Evolutionary conservation across 2,329 filamentous ascomycete species (phyloP).

Genomic region (Beauveria rudraprayagi): DNA sequence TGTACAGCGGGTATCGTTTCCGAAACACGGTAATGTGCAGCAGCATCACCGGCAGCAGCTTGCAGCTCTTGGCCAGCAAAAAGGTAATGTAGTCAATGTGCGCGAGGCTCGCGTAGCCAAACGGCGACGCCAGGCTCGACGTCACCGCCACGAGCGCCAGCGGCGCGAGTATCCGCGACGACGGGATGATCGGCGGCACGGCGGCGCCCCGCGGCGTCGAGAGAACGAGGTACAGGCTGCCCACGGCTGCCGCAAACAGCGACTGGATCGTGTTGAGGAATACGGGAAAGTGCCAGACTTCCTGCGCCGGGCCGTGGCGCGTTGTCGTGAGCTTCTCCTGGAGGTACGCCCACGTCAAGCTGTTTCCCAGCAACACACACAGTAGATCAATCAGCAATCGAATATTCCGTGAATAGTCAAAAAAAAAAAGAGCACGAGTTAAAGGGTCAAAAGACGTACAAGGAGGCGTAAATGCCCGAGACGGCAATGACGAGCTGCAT

Average conservation of each 20-base stretch:
- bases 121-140: slow-evolving; percentile 83
- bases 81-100: slow-evolving; percentile 99
- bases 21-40: slow-evolving; percentile 89
- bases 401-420: background rate
- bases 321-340: slow-evolving; percentile 98
- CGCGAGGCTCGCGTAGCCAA: slow-evolving; percentile 84
- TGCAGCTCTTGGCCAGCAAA: slow-evolving; percentile 95
- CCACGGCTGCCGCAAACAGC: slow-evolving; percentile 73
- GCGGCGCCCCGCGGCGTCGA: slow-evolving; percentile 43
- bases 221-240: slow-evolving; percentile 68
- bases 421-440: background rate
- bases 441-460: slow-evolving; percentile 48
- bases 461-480: slow-evolving; percentile 92
- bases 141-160: slow-evolving; percentile 81
- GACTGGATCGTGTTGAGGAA: slow-evolving; percentile 97
- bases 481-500: slow-evolving; percentile 78
- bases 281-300: slow-evolving; percentile 87
- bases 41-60: slow-evolving; percentile 97
- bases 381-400: background rate
- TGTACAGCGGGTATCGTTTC: slow-evolving; percentile 84
- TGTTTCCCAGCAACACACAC: slow-evolving; percentile 23
- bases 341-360: slow-evolving; percentile 90
- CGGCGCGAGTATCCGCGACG: slow-evolving; percentile 62
- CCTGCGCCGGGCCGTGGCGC: slow-evolving; percentile 61
- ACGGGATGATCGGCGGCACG: slow-evolving; percentile 66